Evolutionary conservation across 768 basidiomycete genomes (phyloP).

Genomic region (Lactarius vividus): DNA sequence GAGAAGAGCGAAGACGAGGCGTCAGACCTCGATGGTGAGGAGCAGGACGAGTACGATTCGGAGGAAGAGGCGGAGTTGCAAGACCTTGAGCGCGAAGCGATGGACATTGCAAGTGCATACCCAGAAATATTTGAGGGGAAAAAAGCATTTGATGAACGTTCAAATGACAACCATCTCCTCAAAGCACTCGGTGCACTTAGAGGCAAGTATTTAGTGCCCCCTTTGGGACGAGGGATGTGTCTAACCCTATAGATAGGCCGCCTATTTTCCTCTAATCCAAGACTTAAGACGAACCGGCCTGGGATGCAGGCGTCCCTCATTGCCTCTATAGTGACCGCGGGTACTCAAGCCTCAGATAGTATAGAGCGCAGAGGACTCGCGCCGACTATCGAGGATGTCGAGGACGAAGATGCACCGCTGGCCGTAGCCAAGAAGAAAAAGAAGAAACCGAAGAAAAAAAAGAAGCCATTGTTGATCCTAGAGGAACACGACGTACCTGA

Average conservation of each 20-base stretch:
- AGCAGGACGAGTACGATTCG: conserved; percentile 52
- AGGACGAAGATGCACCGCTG: conserved; percentile 58
- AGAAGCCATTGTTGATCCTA: conserved; percentile 36
- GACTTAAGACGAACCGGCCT: conserved; percentile 18
- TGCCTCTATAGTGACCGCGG: background rate
- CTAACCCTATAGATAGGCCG: conserved; percentile 46
- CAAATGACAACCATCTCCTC: conserved; percentile 74
- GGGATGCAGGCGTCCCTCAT: background rate
- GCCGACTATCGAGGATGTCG: conserved; percentile 68
- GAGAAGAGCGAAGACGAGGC: conserved; percentile 40
- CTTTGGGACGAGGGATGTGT: background rate
- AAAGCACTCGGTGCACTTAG: conserved; percentile 71
- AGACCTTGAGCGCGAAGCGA: conserved; percentile 63
- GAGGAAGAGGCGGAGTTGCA: conserved; percentile 68
- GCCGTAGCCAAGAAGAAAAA: conserved; percentile 57
- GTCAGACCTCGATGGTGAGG: conserved; percentile 38
- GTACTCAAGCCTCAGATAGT: background rate
- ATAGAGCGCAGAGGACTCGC: conserved; percentile 37
- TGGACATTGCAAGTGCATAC: conserved; percentile 60
- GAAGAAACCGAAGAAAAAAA: conserved; percentile 74
- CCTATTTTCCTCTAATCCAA: conserved; percentile 45
- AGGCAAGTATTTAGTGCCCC: conserved; percentile 42
- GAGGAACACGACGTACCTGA: conserved; percentile 25
- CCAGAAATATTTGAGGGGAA: conserved; percentile 57
- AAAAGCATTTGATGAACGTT: conserved; percentile 44